Evolutionary conservation across 1,139 yeast genomes (phyloP).

Genomic region (Yarrowia galli): DNA sequence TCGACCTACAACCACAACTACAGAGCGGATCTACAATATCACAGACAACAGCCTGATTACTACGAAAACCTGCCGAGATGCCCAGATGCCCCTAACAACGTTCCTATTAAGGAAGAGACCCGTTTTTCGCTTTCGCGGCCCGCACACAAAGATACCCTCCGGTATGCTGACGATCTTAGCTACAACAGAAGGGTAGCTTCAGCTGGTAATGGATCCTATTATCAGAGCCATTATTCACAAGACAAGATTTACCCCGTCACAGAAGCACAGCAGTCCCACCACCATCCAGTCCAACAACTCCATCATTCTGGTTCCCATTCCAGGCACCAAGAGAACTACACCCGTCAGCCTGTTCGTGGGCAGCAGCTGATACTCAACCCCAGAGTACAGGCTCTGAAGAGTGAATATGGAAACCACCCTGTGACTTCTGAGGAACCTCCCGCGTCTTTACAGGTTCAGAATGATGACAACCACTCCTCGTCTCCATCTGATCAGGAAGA

Average conservation of each 20-base stretch:
- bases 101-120: too few species aligned
- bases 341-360: too few species aligned
- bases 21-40: too few species aligned
- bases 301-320: not conserved
- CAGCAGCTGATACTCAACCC: not conserved
- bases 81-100: slow-evolving; percentile 5
- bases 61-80: slow-evolving; percentile 5
- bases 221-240: too few species aligned
- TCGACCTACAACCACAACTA: not conserved
- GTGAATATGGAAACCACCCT: too few species aligned
- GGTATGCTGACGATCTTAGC: not conserved
- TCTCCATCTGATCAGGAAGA: not conserved
- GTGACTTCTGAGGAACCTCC: too few species aligned
- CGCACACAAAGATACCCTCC: too few species aligned
- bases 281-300: not conserved
- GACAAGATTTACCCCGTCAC: too few species aligned
- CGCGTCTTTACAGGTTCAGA: too few species aligned
- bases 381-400: not conserved
- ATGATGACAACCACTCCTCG: too few species aligned
- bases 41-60: not conserved
- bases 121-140: not conserved
- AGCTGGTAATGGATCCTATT: not conserved
- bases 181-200: not conserved
- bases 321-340: not conserved
- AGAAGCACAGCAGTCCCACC: too few species aligned